Evolutionary conservation across 495 filamentous ascomycete genomes (phyloP).

Genomic region (Penicillium daleae): DNA sequence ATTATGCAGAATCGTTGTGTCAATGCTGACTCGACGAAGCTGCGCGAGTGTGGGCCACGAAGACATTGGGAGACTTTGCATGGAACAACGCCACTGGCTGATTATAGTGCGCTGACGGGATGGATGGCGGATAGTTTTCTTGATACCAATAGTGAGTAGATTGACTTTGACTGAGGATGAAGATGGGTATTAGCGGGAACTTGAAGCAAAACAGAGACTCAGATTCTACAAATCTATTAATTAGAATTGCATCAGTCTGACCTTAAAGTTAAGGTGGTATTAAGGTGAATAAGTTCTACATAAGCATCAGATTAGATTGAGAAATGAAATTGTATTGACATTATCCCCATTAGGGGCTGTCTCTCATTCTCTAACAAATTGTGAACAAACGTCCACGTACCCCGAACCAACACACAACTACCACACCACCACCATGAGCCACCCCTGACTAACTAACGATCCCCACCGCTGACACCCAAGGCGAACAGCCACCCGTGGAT

Average conservation of each 20-base stretch:
- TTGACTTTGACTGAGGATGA: neutral
- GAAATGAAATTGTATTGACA: neutral
- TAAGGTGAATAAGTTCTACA: neutral
- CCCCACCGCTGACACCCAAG: too few species aligned
- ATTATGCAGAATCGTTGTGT: conserved; percentile 15
- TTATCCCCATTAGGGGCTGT: neutral
- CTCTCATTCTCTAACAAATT: neutral
- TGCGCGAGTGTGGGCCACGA: conserved; percentile 16
- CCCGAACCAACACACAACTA: neutral
- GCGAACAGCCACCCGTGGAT: neutral
- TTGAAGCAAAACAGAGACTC: neutral
- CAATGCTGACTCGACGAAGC: conserved; percentile 10
- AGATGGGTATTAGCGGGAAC: neutral
- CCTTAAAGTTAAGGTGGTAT: neutral
- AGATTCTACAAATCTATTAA: neutral
- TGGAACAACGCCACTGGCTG: conserved; percentile 23
- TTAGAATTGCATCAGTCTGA: neutral
- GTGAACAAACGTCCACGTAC: neutral
- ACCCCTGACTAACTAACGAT: neutral
- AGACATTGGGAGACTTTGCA: conserved; percentile 16
- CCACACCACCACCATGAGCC: neutral
- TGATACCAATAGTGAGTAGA: neutral
- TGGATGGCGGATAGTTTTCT: conserved; percentile 23
- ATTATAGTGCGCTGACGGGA: conserved; percentile 26
- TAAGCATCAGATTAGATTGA: neutral